These are phyloP conservation scores for Pseudevernia furfuracea DNA, from an alignment of 495 filamentous ascomycete species.

Conservation along the genomic window DNA sequence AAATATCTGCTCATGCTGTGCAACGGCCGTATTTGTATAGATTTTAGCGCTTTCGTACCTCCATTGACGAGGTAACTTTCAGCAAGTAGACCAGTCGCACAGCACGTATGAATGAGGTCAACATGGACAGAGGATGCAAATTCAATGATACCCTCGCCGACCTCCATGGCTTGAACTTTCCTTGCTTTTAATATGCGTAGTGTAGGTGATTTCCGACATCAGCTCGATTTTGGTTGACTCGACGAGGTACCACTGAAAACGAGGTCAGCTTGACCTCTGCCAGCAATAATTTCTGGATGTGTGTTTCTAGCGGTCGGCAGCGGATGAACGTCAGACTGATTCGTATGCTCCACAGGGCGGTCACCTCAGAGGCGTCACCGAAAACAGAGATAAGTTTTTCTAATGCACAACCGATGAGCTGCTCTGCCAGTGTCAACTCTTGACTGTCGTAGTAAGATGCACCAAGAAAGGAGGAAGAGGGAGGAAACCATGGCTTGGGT, in stretches of 20 bases:
- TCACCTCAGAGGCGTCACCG: not conserved
- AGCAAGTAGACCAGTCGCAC: constrained; percentile 5
- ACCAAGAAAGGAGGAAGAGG: constrained; percentile 5
- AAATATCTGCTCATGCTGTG: not conserved
- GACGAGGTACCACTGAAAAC: not conserved
- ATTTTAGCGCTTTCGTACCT: constrained; percentile 4
- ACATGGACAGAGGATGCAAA: not conserved
- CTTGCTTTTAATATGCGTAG: constrained; percentile 5
- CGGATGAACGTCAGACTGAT: not conserved
- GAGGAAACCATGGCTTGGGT: not conserved
- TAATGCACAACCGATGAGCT: constrained; percentile 2
- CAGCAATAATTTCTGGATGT: not conserved
- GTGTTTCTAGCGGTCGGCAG: not conserved
- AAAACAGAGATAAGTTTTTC: constrained; percentile 1
- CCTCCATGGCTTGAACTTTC: not conserved
- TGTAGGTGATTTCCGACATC: constrained; percentile 4
- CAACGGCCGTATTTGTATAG: not conserved
- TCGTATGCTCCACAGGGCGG: constrained; percentile 1
- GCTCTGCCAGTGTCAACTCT: not conserved
- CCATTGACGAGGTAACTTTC: constrained; percentile 2
- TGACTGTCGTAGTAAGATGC: constrained; percentile 2
- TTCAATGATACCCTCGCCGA: constrained; percentile 4
- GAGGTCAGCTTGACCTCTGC: constrained; percentile 10
- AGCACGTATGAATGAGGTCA: constrained; percentile 4
- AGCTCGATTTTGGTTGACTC: not conserved